Evolutionary conservation across 179 eudicot species (phyloP), one percentile per base, ranked within the genome.

Genomic region (Beta lomatogona): DNA sequence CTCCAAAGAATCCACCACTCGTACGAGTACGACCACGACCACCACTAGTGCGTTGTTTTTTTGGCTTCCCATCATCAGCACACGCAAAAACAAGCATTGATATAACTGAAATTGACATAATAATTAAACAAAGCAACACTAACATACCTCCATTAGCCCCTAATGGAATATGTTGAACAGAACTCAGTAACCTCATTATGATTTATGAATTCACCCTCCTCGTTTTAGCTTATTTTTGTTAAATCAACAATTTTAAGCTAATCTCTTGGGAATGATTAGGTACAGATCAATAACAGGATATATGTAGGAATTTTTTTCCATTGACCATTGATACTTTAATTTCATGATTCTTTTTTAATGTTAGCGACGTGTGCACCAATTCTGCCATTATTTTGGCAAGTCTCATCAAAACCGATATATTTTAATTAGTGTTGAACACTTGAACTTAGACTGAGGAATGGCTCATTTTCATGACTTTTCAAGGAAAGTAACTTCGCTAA

Each of bases 121-220:
- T 16, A 52, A 71, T 50, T 41, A 71, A 21, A 50, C 58, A 48
- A 13, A 71, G 6, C 41, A 71, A 22, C 75, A 21, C 13, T 15
- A 71, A 22, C 75, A 22, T 21, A 50, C 41, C 75, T 4, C 41
- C 36, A 71, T 18, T 55, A n/a, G 2, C 58, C 0, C 59, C 57
- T 19, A 21, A 12, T 22, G 75, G 58, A n/a, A n/a, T 44, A 2
- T 69, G 52, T n/a, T 41, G 52, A 48, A 22, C 6, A 50, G 31
- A 71, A 48, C 58, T 71, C 41, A 71, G 3, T n/a, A 50, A 21
- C 58, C 75, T 71, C 75, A 48, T n/a, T n/a, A n/a, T n/a, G n/a
- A n/a, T n/a, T 71, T 18, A 28, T 25, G 1, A 25, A 22, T 60
- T n/a, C 0, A 60, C 25, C 25, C 31, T 59, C 18, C 21, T 19